Base-by-base conservation (phyloP, 2,329 filamentous ascomycete genomes). In the Raffaelea arxii region DNA sequence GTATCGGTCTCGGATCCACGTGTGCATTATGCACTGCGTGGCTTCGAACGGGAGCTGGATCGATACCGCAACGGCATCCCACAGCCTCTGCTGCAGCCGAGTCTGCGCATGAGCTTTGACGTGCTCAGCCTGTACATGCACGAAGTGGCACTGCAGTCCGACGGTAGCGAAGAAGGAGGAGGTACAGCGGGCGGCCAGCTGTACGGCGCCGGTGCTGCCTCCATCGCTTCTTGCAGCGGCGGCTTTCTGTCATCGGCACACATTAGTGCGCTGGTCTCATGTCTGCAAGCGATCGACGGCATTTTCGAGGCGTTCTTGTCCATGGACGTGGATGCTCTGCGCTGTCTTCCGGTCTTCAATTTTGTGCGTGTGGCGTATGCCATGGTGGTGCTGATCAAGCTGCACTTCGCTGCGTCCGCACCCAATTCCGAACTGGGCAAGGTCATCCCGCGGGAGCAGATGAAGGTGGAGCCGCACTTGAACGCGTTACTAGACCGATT, bases 61-160 rank as follows among this genome's bases (percentile, higher is more conserved):
- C 73, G 74, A 51, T 84, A 83, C 65, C 67, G 67, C 42, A 67
- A 65, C 14, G 65, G 69, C n/a, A 68, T 82, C 12, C 69, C 75
- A 0, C 60, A 63, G 30, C 72, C 77, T 6, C 56, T 74, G 27
- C 71, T 74, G 54, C 70, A 72, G 47, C 67, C 76, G n/a, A 71
- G 77, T 0, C 66, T 88, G 40, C 65, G 68, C 18, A 72, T 88
- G 53, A 75, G 76, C 50, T 80, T 86, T 53, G 69, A 81, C 52
- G 74, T 83, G 2, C 60, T 86, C 30, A 82, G 73, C 51, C 66
- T 90, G 3, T 88, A 85, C 58, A 80, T 89, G 67, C 82, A 90
- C 59, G 86, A 90, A 61, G 77, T 86, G 46, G 80, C 77, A 3
- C 75, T 90, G 52, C 80, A 86, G n/a, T n/a, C n/a, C n/a, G n/a